phyloP scores from a whole-genome alignment of 1,284 basidiomycete genomes.

The Dichomitus squalens region DNA sequence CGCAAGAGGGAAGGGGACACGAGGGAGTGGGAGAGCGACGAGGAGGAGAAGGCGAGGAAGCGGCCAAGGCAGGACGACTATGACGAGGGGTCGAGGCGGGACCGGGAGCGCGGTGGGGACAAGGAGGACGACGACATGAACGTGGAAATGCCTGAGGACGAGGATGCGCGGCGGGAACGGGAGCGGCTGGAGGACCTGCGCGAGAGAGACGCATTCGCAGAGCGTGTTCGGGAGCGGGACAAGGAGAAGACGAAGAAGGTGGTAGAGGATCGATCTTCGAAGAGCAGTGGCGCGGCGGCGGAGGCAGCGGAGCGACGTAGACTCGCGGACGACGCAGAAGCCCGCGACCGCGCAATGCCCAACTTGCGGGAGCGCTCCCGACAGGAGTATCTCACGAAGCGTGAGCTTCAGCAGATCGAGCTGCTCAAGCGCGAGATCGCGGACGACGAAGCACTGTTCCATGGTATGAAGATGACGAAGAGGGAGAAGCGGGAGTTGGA shows the following conservation, averaged over 20 bases:
- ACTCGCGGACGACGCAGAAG: slow-evolving; percentile 84
- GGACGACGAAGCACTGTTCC: slow-evolving; percentile 88
- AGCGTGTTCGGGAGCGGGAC: slow-evolving; percentile 85
- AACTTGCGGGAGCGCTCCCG: slow-evolving; percentile 84
- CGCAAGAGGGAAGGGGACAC: slow-evolving; percentile 81
- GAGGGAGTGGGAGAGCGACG: slow-evolving; percentile 86
- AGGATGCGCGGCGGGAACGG: slow-evolving; percentile 70
- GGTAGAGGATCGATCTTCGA: slow-evolving; percentile 90
- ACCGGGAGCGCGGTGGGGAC: slow-evolving; percentile 26
- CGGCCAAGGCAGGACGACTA: slow-evolving; percentile 54
- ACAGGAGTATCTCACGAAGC: slow-evolving; percentile 94
- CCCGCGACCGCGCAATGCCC: slow-evolving; percentile 80
- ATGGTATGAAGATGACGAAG: slow-evolving; percentile 87
- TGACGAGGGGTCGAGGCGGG: slow-evolving; percentile 25
- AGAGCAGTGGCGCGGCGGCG: slow-evolving; percentile 68
- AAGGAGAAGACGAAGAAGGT: slow-evolving; percentile 86
- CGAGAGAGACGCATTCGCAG: slow-evolving; percentile 93
- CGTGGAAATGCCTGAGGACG: slow-evolving; percentile 67
- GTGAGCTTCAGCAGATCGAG: slow-evolving; percentile 95
- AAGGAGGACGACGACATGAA: slow-evolving; percentile 41
- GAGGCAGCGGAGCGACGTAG: slow-evolving; percentile 83
- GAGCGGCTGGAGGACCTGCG: slow-evolving; percentile 80
- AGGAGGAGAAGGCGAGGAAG: slow-evolving; percentile 79
- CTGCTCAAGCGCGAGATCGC: slow-evolving; percentile 90
- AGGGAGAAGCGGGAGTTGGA: slow-evolving; percentile 83